A percentile compares a stretch with the other conserved stretches of the same genome.
phyloP scores from a whole-genome alignment of 164 flowering plant genomes.

The Taxillus chinensis region DNA sequence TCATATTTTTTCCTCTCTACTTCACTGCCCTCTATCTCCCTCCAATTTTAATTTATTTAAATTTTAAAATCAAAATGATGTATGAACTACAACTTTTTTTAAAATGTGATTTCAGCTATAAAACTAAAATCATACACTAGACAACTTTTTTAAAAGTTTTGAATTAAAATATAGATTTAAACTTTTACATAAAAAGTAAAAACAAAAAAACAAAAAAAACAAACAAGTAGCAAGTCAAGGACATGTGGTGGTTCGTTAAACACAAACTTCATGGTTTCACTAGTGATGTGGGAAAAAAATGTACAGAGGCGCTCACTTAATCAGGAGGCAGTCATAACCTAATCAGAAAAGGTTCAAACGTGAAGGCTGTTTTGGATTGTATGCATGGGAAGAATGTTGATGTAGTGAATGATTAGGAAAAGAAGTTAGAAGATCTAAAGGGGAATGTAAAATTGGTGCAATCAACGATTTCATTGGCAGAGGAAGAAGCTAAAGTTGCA shows the following conservation, averaged over 20 bases:
- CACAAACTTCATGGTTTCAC: constrained; percentile 47
- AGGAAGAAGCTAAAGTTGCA: constrained; percentile 74
- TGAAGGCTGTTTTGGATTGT: constrained; percentile 35
- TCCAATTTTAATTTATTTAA: too few relatives aligned
- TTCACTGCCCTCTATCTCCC: too few relatives aligned
- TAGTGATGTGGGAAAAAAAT: constrained; percentile 42
- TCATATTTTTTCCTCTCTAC: too few relatives aligned
- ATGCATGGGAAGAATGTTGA: constrained; percentile 39
- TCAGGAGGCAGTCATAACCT: constrained; percentile 26
- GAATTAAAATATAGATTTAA: too few relatives aligned
- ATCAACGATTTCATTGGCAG: constrained; percentile 20
- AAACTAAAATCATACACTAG: too few relatives aligned
- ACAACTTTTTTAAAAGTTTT: too few relatives aligned
- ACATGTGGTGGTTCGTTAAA: constrained; percentile 56
- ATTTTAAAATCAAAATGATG: too few relatives aligned
- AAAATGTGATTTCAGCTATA: too few relatives aligned
- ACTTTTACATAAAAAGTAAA: too few relatives aligned
- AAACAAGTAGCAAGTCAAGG: too few relatives aligned
- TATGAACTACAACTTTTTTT: too few relatives aligned
- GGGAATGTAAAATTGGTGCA: constrained; percentile 45
- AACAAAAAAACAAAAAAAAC: too few relatives aligned
- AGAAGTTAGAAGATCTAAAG: constrained; percentile 47
- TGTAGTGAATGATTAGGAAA: constrained; percentile 39
- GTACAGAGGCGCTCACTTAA: constrained; percentile 34
- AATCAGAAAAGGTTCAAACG: constrained; percentile 16